A percentile compares a stretch with the other conserved stretches of the same genome.
Evolutionary conservation across 305 asterid genomes (phyloP).

Genomic region (Fraxinus latifolia): DNA sequence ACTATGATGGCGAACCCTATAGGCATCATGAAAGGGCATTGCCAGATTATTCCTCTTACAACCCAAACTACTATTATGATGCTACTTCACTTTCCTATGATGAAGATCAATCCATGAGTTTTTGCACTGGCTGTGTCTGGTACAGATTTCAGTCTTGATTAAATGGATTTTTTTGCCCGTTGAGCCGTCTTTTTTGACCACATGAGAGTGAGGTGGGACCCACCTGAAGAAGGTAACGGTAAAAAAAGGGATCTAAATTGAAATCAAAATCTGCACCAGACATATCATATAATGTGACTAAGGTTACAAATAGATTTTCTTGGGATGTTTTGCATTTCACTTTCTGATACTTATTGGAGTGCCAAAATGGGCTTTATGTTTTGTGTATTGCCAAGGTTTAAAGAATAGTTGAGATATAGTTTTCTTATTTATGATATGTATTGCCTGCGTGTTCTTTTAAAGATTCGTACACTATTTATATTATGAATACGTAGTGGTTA

Average conservation of each 20-base stretch:
- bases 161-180: too few species aligned
- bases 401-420: not conserved
- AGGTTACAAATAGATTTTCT: not conserved
- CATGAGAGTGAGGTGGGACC: too few species aligned
- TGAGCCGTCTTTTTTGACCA: too few species aligned
- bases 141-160: too few species aligned
- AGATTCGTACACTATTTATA: not conserved
- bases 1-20: constrained; percentile 1
- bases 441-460: not conserved
- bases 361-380: not conserved
- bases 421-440: not conserved
- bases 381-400: not conserved
- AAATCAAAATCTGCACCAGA: too few species aligned
- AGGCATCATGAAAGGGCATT: not conserved
- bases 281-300: not conserved
- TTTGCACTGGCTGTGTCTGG: not conserved
- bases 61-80: not conserved
- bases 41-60: constrained; percentile 20
- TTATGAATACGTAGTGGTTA: too few species aligned
- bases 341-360: not conserved
- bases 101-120: not conserved
- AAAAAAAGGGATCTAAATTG: too few species aligned
- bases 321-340: not conserved
- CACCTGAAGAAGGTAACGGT: too few species aligned
- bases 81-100: not conserved